phyloP scores from a whole-genome alignment of 1,284 basidiomycete genomes.

The Apiotrichum gamsii region DNA sequence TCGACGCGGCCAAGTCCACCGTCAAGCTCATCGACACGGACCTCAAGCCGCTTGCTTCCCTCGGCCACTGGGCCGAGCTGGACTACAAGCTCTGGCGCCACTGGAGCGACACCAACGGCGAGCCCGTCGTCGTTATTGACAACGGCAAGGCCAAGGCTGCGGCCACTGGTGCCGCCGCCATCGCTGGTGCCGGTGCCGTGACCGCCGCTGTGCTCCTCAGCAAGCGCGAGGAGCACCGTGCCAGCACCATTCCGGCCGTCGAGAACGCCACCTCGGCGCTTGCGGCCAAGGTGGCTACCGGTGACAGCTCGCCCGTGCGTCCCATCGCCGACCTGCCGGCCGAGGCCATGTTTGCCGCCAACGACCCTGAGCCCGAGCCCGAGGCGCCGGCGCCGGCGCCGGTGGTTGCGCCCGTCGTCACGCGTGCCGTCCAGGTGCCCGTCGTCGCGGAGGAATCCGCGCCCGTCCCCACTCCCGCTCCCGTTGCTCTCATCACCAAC shows the following conservation, averaged over 20 bases:
- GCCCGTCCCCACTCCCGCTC: too few species aligned
- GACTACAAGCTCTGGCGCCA: conserved; percentile 59
- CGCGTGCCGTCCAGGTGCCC: too few species aligned
- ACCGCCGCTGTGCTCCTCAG: not conserved
- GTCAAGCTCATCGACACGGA: conserved; percentile 80
- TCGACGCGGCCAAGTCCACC: conserved; percentile 25
- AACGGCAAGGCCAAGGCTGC: not conserved
- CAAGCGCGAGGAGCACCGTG: not conserved
- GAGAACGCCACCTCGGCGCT: conserved; percentile 10
- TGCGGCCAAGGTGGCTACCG: not conserved
- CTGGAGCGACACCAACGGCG: conserved; percentile 43
- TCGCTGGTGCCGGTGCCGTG: not conserved
- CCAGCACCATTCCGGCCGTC: conserved; percentile 1
- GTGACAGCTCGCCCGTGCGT: too few species aligned
- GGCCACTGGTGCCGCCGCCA: not conserved
- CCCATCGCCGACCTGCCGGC: not conserved
- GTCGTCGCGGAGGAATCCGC: too few species aligned
- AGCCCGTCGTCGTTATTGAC: not conserved
- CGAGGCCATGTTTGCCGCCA: too few species aligned
- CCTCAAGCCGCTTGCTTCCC: conserved; percentile 62
- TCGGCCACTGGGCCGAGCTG: conserved; percentile 65
- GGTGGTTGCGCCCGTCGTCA: too few species aligned
- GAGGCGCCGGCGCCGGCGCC: too few species aligned
- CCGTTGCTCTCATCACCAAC: too few species aligned
- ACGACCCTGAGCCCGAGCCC: not conserved